Evolutionary conservation across 1,284 basidiomycete species (phyloP), one percentile per base, ranked within the genome.

Genomic region (Cryptococcus wingfieldii): DNA sequence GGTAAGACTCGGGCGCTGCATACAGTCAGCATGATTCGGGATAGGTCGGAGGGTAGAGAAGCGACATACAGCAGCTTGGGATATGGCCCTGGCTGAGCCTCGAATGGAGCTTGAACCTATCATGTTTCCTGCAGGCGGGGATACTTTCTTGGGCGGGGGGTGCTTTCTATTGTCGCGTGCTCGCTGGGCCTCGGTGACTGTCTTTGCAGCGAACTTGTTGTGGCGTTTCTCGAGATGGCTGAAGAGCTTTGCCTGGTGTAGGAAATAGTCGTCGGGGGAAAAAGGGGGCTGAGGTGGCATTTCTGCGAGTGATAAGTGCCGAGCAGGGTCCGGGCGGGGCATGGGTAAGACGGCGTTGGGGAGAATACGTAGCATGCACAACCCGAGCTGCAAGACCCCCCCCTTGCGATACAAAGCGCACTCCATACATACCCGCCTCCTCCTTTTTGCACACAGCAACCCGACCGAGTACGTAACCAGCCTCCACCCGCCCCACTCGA

Each of bases 241-340:
- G 59, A 69, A 67, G 43, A 71, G 62, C 50, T 65, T 68, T 27
- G 60, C 52, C 45, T 68, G 64, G 51, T 71, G 63, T 46, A 53
- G 34, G 46, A 66, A 67, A 44, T 68, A 69, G 34, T 60, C 58
- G 31, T 66, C 56, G 19, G 49, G 62, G 50, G 47, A 25, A 42
- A 42, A 42, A 38, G 53, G 16, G 28, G 14, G 23, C 37, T 54
- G 53, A 54, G 37, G 53, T 54, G 53, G 43, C 54, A 50, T 55
- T 54, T 23, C 44, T 9, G 19, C 18, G 28, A 34, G 46, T 54
- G 47, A 49, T 9, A 12, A 9, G n/a, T 9, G n/a, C n/a, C n/a
- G n/a, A n/a, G n/a, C n/a, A 34, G 31, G 31, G 31, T 34, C 31
- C 31, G 31, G 31, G 31, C 31, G 31, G 31, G 6, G 31, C 31